Evolutionary conservation across 768 basidiomycete genomes (phyloP).

Genomic region (Lepiota venenata): DNA sequence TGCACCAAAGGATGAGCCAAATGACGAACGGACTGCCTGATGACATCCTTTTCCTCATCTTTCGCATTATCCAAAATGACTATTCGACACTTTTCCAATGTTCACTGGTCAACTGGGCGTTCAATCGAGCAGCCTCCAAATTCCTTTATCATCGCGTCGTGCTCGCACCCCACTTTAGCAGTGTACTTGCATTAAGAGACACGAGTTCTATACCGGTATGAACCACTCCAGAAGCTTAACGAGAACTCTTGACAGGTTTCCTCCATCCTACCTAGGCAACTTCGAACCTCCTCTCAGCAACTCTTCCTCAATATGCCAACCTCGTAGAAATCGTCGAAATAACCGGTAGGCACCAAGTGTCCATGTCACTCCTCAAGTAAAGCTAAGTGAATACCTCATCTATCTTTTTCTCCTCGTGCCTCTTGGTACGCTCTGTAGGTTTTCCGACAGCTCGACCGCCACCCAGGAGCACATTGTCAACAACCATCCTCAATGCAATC

Average conservation of each 20-base stretch:
- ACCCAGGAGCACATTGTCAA: constrained; percentile 17
- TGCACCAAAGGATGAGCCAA: neutral
- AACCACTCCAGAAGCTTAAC: neutral
- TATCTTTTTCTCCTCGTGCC: neutral
- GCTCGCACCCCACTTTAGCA: constrained; percentile 32
- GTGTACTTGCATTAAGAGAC: constrained; percentile 31
- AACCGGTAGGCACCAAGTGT: constrained; percentile 32
- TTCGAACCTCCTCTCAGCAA: constrained; percentile 37
- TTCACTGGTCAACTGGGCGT: constrained; percentile 43
- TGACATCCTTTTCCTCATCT: constrained; percentile 32
- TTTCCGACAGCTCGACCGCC: constrained; percentile 16
- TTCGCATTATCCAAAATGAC: constrained; percentile 31
- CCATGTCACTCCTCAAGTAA: no score
- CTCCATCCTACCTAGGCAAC: constrained; percentile 22
- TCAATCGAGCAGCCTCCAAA: constrained; percentile 39
- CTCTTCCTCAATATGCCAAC: constrained; percentile 32
- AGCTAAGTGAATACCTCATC: no score
- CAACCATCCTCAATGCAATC: constrained; percentile 22
- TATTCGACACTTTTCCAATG: constrained; percentile 34
- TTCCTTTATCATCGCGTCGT: constrained; percentile 44
- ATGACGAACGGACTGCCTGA: constrained; percentile 19
- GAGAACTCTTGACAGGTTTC: constrained; percentile 1
- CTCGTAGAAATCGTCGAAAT: constrained; percentile 43
- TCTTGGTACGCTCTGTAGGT: constrained; percentile 6
- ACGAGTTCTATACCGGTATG: constrained; percentile 10